Evolutionary conservation across 192 early-diverging fungal genomes (phyloP), one percentile per base, ranked within the genome.

Genomic region (Umbelopsis isabellina): DNA sequence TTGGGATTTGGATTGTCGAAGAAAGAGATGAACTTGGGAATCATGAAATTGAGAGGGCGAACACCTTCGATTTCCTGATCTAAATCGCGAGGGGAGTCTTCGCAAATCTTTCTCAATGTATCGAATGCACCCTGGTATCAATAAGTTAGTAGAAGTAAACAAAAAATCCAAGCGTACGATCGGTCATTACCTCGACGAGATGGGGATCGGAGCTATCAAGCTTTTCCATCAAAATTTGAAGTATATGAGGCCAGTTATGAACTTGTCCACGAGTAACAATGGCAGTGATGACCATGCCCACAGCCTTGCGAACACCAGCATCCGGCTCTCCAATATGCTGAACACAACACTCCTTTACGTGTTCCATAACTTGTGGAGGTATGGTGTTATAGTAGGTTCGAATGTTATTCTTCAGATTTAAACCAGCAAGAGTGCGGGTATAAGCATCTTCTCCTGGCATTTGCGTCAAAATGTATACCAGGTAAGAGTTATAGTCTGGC

Each of bases 21-120:
- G 76, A 93, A 91, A 30, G 84, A 80, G 66, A 99, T 87, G 76
- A 98, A 92, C 78, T 92, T 92, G 70, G 92, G 93, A 47, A 97
- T 89, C 89, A 98, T 94, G 71, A 89, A 88, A 65, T 91, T 89
- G 25, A 95, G 86, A 10, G 91, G 89, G 46, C 88, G 84, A 16
- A 89, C 83, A 77, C 94, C 92, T 49, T 86, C 84, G 67, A 92
- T 83, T 22, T 87, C 85, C 50, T 87, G 80, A 55, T 96, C 91
- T 35, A 99, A 86, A 44, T 92, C 89, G 18, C 83, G 84, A 66
- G 91, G 82, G 49, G 89, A 94, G 74, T 98, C 98, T 78, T 99
- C 97, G 81, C 98, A 99, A 72, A 99, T 94, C 82, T 96, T 96
- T 80, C 88, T 84, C 72, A 99, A 75, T 12, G 94, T 93, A 66